Percentiles rank a stretch among this genome's conserved stretches.
Conservation (phyloP, 129 eudicot species). For the Scalesia atractyloides region DNA sequence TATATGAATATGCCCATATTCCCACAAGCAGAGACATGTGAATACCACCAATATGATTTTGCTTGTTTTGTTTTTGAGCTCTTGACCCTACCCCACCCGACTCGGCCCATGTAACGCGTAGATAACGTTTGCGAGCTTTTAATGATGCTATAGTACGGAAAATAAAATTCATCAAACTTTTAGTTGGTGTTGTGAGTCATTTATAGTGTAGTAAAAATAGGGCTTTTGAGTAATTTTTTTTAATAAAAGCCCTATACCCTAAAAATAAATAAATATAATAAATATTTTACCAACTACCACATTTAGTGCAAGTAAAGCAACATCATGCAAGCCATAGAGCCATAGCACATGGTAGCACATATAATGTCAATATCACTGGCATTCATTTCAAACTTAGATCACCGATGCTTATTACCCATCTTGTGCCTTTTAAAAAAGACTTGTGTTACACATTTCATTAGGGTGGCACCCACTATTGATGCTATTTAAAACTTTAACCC, state of each 20-base stretch:
- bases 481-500: not conserved
- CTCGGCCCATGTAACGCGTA: not conserved
- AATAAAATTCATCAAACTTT: not conserved
- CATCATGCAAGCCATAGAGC: not conserved
- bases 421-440: not conserved
- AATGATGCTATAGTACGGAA: not conserved
- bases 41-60: not conserved
- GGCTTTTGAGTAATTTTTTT: not conserved
- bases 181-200: not conserved
- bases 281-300: constrained; percentile 20
- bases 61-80: not conserved
- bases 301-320: constrained; percentile 14
- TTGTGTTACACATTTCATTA: constrained; percentile 2
- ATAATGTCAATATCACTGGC: constrained; percentile 11
- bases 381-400: constrained; percentile 12
- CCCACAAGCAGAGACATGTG: not conserved
- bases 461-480: constrained; percentile 21
- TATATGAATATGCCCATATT: not conserved
- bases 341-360: constrained; percentile 22
- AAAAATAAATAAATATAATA: not conserved
- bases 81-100: not conserved
- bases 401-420: not conserved
- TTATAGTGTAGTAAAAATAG: not conserved
- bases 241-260: not conserved
- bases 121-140: not conserved